Base-by-base conservation (phyloP, 768 basidiomycete species). In the Hericium rajendrae region DNA sequence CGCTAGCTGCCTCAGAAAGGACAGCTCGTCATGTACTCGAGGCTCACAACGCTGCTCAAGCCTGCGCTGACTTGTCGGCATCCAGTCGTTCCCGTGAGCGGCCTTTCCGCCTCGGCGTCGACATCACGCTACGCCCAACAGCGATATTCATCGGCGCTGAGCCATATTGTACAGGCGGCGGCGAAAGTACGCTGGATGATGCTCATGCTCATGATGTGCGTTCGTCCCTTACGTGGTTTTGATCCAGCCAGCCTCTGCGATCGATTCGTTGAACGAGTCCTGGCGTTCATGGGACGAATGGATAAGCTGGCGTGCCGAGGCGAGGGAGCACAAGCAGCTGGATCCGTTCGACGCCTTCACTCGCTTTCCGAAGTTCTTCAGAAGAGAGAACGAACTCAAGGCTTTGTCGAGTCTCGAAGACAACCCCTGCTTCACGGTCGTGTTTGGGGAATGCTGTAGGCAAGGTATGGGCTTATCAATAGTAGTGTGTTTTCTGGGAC, bases 371-470 rank as follows among this genome's bases (percentile, higher is more conserved):
- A 79, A 82, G 3, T 91, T 91, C 71, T 82, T 85, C 62, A 76
- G 82, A 54, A 78, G 90, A 3, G 82, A 78, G 48, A 76, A 78
- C 16, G 90, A 93, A 69, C 71, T 81, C 51, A 76, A 76, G 58
- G 80, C 82, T n/a, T 72, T 93, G 38, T 79, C 82, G 55, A 75
- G 77, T 3, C 69, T 91, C 24, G 82, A 82, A 55, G 81, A 76
- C 9, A 84, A 89, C 37, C 88, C 90, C 3, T 81, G 86, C 1
- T 91, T 91, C 65, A 91, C 87, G 0, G 76, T 91, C 8, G 72
- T 91, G 6, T 90, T 88, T 57, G 89, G 86, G 87, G 32, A 87
- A 85, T 59, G 84, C 85, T 8, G 86, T 86, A 2, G 90, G 91
- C 59, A 92, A 92, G 82, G 88, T 82, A 10, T 16, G 6, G 39